These are phyloP conservation scores for Ichthyophthirius multifiliis DNA, from an alignment of 169 alveolate genomes.

Conservation along the genomic window DNA sequence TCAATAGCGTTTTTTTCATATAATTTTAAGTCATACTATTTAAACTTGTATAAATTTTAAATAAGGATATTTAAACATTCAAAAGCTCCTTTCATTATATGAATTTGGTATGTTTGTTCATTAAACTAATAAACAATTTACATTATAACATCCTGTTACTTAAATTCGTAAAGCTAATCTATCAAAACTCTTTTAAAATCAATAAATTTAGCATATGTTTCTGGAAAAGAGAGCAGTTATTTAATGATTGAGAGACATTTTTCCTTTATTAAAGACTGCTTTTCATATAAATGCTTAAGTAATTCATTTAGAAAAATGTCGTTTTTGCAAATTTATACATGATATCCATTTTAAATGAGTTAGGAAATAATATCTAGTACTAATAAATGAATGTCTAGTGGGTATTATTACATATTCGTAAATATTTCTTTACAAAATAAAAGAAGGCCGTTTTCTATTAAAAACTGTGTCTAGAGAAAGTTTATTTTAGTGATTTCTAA, in stretches of 20 bases:
- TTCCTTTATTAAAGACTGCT: neutral
- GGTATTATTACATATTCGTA: neutral
- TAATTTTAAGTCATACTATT: neutral
- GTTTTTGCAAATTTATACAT: neutral
- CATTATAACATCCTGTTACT: neutral
- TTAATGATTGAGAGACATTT: neutral
- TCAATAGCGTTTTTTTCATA: neutral
- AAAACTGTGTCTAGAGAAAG: neutral
- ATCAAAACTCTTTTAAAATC: neutral
- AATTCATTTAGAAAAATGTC: neutral
- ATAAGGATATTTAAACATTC: neutral
- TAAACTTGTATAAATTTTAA: neutral
- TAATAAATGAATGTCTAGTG: neutral
- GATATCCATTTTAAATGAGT: neutral
- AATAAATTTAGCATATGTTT: neutral
- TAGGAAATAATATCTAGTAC: neutral
- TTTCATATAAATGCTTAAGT: neutral
- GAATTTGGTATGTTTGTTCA: neutral
- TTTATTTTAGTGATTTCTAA: neutral
- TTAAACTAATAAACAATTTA: neutral
- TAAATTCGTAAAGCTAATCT: neutral
- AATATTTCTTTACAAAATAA: neutral
- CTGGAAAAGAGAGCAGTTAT: neutral
- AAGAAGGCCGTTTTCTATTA: neutral
- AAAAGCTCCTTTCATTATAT: neutral